Base-by-base conservation (phyloP, 2,329 filamentous ascomycete species). In the Fusarium odoratissimum region DNA sequence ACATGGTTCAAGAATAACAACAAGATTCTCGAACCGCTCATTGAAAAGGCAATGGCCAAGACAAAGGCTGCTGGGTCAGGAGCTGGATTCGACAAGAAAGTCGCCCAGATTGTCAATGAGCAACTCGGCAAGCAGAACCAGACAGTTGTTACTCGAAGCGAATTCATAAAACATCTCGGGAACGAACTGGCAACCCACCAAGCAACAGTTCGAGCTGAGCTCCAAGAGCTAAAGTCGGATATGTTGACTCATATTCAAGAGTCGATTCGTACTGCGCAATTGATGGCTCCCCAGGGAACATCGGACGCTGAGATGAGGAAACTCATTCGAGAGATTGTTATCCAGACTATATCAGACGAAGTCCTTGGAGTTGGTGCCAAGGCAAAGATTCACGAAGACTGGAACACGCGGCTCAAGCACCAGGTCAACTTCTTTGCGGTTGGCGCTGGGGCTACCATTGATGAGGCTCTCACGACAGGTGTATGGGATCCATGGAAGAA, bases 371-470 rank as follows among this genome's bases (percentile, higher is more conserved):
- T 84, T 6, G 75, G 87, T 40, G 84, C 86, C 31, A 81, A 82
- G 33, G 84, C 84, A 60, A 82, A 84, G 57, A 87, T 89, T 57
- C 82, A 83, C 35, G 78, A 80, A 40, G 79, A 85, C 71, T 85
- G 83, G 78, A 81, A 84, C 46, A 75, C 78, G 2, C 79, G 85
- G 30, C 82, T 91, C 30, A 81, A 81, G 61, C 83, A 86, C 59
- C 87, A 88, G 61, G 84, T 95, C 81, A 97, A 98, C 83, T 95
- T 91, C 82, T 92, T 97, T 75, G 87, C 88, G 6, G 77, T 82
- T 3, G 89, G 90, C 8, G 83, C 90, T 23, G 94, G 93, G 9
- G 93, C 93, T 2, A 75, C 86, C 4, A 83, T 96, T 70, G 88
- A 95, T 73, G 83, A 84, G 0, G 74, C 79, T 5, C 81, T 88